A percentile compares a stretch with the other conserved stretches of the same genome.
Conservation (phyloP, 192 early-diverging fungal genomes). For the Coemansia reversa region DNA sequence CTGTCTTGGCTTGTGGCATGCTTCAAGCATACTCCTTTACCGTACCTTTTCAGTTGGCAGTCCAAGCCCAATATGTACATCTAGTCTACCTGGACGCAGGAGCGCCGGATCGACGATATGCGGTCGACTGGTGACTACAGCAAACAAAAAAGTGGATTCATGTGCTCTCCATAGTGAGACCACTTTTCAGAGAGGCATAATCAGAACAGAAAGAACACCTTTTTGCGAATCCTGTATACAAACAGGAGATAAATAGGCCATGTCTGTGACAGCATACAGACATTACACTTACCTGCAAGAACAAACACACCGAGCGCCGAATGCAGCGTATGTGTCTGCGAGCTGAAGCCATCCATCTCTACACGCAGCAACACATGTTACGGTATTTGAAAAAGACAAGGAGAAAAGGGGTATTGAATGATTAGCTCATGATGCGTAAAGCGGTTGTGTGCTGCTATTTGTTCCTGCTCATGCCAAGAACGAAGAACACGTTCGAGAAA, state of each 20-base stretch:
- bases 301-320: conserved; percentile 61
- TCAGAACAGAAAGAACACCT: not conserved
- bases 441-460: not conserved
- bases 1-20: not conserved
- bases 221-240: not conserved
- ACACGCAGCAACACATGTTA: conserved; percentile 7
- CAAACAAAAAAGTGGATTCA: conserved; percentile 1
- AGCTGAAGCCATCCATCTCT: conserved; percentile 56
- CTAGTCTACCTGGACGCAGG: conserved; percentile 81
- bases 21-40: conserved; percentile 1
- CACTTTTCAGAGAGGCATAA: not conserved
- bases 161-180: not conserved
- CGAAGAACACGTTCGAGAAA: conserved; percentile 3
- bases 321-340: conserved; percentile 17
- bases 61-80: conserved; percentile 69
- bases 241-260: not conserved
- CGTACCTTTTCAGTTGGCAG: conserved; percentile 58
- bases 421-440: conserved; percentile 6
- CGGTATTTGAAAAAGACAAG: not conserved
- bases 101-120: conserved; percentile 77
- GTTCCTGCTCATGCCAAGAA: conserved; percentile 3
- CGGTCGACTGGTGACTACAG: conserved; percentile 72
- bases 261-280: conserved; percentile 2
- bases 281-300: conserved; percentile 59
- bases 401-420: not conserved